Evolutionary conservation across 805 yeast species (phyloP), one percentile per base, ranked within the genome.

Genomic region (Suhomyces faveliae): DNA sequence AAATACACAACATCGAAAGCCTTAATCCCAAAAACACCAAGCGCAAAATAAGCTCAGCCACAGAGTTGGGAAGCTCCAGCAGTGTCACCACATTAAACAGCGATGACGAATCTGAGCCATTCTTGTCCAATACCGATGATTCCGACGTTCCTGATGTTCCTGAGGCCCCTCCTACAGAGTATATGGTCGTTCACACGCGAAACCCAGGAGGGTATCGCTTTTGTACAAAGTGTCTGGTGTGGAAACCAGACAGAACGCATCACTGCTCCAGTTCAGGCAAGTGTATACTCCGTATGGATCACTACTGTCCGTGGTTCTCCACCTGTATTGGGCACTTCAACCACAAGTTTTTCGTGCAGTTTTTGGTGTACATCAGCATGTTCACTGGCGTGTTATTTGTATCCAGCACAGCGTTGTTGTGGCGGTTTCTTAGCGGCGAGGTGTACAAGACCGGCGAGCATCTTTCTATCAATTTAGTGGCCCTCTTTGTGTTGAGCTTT

Each of bases 291-390:
- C 57, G 70, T 39, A 80, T 80, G 84, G 84, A 80, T 61, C 85
- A 80, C 54, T 83, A 80, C 59, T 80, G 85, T 53, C 97, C 97
- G 0, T 92, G 98, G 98, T 89, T 90, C 64, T 84, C 96, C 1
- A 74, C 81, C 4, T 91, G 97, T 64, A 79, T 92, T 49, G 98
- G 98, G 0, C 85, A 80, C 66, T 69, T 70, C 23, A 92, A 92
- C 66, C 90, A 87, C 54, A 87, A 89, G 66, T 80, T 73, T 61
- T 92, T 91, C 60, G 63, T 89, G 22, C 96, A 89, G 62, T 86
- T 87, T 60, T 64, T 90, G 45, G 40, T 75, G 5, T 83, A 84
- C 58, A 70, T 80, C 2, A 67, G 81, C 2, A 22, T 77, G 0
- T 83, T 79, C 57, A 63, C 84, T 1, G 49, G 65, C 1, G 47